A percentile compares a stretch with the other conserved stretches of the same genome.
Conservation (phyloP, 805 yeast genomes). For the Cyberlindnera meyerae region DNA sequence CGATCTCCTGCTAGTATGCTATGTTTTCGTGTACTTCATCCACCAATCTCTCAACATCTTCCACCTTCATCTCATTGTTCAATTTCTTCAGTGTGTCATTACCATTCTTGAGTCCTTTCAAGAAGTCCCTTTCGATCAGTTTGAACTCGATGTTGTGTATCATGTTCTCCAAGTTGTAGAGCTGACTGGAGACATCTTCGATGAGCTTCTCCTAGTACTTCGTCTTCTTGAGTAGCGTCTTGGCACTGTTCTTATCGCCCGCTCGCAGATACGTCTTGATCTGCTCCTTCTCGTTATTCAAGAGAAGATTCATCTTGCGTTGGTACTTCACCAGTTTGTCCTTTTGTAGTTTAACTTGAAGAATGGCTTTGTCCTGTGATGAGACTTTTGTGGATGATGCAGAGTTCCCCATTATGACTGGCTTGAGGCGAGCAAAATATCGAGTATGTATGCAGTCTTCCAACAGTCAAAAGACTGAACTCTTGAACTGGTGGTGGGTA, state of each 20-base stretch:
- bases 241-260: constrained; percentile 45
- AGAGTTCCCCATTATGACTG: constrained; percentile 21
- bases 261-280: constrained; percentile 27
- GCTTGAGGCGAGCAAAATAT: too few species aligned
- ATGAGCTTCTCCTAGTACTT: constrained; percentile 79
- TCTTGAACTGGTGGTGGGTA: too few species aligned
- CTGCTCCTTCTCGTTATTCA: constrained; percentile 50
- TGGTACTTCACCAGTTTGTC: constrained; percentile 74
- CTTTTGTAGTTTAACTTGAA: constrained; percentile 82
- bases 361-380: constrained; percentile 77
- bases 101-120: constrained; percentile 78
- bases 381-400: constrained; percentile 48
- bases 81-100: constrained; percentile 68
- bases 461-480: too few species aligned
- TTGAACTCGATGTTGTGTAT: constrained; percentile 84
- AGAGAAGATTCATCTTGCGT: constrained; percentile 47
- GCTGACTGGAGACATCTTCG: constrained; percentile 66
- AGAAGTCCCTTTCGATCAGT: constrained; percentile 77
- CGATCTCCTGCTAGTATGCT: constrained; percentile 70
- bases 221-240: constrained; percentile 64
- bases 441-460: too few species aligned
- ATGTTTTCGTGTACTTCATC: constrained; percentile 83
- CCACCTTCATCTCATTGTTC: constrained; percentile 73
- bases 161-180: constrained; percentile 73
- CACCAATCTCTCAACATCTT: constrained; percentile 73